Evolutionary conservation across 2,329 filamentous ascomycete genomes (phyloP), one percentile per base, ranked within the genome.

Genomic region (Ceratocystiopsis brevicomis): DNA sequence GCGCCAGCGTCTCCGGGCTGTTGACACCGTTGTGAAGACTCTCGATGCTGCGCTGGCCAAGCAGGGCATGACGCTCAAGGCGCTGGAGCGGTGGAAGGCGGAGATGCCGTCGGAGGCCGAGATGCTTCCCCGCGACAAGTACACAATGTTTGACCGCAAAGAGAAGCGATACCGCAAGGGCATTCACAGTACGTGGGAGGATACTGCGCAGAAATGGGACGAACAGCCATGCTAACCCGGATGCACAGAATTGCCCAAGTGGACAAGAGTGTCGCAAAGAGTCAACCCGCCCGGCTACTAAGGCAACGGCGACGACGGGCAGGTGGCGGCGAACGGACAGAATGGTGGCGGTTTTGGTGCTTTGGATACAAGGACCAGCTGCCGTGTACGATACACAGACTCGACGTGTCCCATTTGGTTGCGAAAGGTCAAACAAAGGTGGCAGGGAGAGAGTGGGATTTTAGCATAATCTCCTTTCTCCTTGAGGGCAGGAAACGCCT

Each of bases 121-220:
- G 69, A 98, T 98, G 90, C 59, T 93, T 59, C 81, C 90, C 39
- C 81, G 76, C 62, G 90, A 98, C 66, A 98, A 98, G 66, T 98
- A 98, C 66, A 94, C 85, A 25, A 81, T 98, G 56, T 98, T 96
- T 62, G 88, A 94, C 62, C 78, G 87, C 54, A 95, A 96, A 63
- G 86, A 82, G 60, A 93, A 87, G 76, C 78, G 75, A 54, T 98
- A 96, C 61, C 72, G 90, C 59, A 98, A 98, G 75, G 84, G 86
- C 44, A 87, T 98, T 60, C 88, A 96, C 65, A 96, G 87, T 94
- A 71, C 54, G 85, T 76, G 13, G 32, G 32, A 14, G 4, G 19
- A 21, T 6, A 35, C 6, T 48, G 40, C 10, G 25, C 16, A 36
- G 19, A 35, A 18, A 43, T 17, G 2, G 12, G 18, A 32, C 13